Percentiles rank a stretch among this genome's conserved stretches.
These are phyloP conservation scores for Osmanthus fragrans DNA, from an alignment of 257 asterid species.

Conservation along the genomic window DNA sequence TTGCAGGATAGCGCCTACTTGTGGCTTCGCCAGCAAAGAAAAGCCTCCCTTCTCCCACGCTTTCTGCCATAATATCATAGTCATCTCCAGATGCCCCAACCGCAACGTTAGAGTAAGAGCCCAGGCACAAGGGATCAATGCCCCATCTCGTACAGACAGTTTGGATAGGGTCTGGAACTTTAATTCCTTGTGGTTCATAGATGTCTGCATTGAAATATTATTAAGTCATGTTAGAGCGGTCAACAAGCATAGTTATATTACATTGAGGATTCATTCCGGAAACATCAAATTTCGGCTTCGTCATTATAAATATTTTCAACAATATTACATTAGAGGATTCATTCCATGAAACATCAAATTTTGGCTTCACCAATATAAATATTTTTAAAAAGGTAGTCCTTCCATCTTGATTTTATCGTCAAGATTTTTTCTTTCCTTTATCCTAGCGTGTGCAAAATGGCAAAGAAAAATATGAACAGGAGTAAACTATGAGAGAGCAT, in stretches of 20 bases:
- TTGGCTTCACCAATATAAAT: conserved; percentile 10
- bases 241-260: conserved; percentile 10
- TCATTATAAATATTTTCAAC: not conserved
- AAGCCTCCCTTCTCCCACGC: conserved; percentile 86
- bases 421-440: not conserved
- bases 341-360: conserved; percentile 21
- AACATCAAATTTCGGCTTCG: conserved; percentile 15
- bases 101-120: conserved; percentile 94
- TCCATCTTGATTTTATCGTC: not conserved
- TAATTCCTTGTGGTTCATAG: conserved; percentile 88
- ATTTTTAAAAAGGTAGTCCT: not conserved
- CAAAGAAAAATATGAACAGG: conserved; percentile 10
- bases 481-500: conserved; percentile 18
- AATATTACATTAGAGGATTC: conserved; percentile 11
- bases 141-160: conserved; percentile 98
- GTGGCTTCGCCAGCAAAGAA: conserved; percentile 99
- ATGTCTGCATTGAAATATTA: conserved; percentile 55
- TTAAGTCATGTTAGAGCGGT: conserved; percentile 22
- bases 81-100: conserved; percentile 98
- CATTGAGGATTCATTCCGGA: conserved; percentile 17
- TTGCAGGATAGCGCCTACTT: conserved; percentile 91
- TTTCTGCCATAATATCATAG: conserved; percentile 91
- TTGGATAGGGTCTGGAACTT: conserved; percentile 92
- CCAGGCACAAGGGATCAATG: conserved; percentile 79
- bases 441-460: conserved; percentile 6